Base-by-base conservation (phyloP, 768 basidiomycete species). In the Termitomyces sp. region DNA sequence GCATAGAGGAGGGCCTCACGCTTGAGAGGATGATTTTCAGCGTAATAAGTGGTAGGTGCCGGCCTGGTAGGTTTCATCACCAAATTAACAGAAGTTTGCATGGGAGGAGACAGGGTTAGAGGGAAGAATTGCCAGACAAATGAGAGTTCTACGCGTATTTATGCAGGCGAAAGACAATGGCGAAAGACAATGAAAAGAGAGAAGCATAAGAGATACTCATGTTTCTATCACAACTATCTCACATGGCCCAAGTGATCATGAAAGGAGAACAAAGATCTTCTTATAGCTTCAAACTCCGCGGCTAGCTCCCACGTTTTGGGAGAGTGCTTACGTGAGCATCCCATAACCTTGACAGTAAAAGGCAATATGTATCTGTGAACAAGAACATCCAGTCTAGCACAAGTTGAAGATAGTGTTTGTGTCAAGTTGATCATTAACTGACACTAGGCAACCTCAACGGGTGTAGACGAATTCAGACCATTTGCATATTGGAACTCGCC, bases 401-500 rank as follows among this genome's bases (percentile, higher is more conserved):
- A 31, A n/a, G 8, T 46, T 10, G 17, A n/a, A 31, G 23, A 43
- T 43, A 11, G 14, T 5, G 10, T 43, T 43, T 43, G 35, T 37
- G 29, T 29, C 42, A 43, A 1, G 31, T 46, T 11, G 31, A 31
- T 6, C 3, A 19, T 7, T 27, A 3, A 17, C 4, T 48, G 38
- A 5, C 17, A n/a, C 38, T 38, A 50, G 25, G n/a, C 35, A 38
- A 50, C 35, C 25, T 50, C 49, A n/a, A 27, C 37, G 17, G 58
- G 58, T 19, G 57, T 54, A 17, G 62, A 25, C 21, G 43, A 43
- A 29, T 62, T 68, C 34, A 79, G 64, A 10, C 70, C 74, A 66
- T 79, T 74, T 16, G 90, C 90, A 63, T 91, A 91, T 65, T 92
- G 89, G 70, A 92, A 92, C 62, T 90, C 82, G 53, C 76, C 77